A percentile compares a stretch with the other conserved stretches of the same genome.
Evolutionary conservation across 345 rosid genomes (phyloP).

Genomic region (Eucalyptus brandiana): DNA sequence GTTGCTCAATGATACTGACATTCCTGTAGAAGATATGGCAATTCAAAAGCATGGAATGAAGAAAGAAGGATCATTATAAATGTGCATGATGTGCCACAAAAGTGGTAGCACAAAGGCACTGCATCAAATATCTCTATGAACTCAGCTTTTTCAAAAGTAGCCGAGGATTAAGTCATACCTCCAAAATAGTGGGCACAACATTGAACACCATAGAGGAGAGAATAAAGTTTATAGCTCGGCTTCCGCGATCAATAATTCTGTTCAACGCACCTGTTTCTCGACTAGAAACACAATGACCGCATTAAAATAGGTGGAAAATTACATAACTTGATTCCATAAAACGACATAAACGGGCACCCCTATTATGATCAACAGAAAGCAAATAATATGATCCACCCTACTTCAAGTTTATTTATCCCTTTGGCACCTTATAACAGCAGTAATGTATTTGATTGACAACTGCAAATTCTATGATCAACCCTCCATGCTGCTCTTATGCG

Average conservation of each 20-base stretch:
- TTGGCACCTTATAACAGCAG: background rate
- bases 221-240: constrained; percentile 97
- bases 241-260: constrained; percentile 94
- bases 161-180: constrained; percentile 36
- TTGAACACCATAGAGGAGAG: constrained; percentile 97
- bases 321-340: background rate
- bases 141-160: background rate
- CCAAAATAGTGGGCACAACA: constrained; percentile 84
- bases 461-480: background rate
- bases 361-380: background rate
- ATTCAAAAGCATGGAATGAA: background rate
- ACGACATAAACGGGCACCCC: background rate
- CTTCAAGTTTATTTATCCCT: background rate
- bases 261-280: constrained; percentile 96
- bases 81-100: background rate
- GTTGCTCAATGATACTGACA: constrained; percentile 1
- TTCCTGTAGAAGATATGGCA: constrained; percentile 1
- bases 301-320: constrained; percentile 1
- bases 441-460: background rate
- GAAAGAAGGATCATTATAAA: background rate
- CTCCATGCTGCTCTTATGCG: background rate
- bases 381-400: background rate
- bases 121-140: background rate
- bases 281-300: constrained; percentile 26
- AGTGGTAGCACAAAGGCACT: background rate